Evolutionary conservation across 1,284 basidiomycete genomes (phyloP).

Genomic region (Pseudozyma sp.): DNA sequence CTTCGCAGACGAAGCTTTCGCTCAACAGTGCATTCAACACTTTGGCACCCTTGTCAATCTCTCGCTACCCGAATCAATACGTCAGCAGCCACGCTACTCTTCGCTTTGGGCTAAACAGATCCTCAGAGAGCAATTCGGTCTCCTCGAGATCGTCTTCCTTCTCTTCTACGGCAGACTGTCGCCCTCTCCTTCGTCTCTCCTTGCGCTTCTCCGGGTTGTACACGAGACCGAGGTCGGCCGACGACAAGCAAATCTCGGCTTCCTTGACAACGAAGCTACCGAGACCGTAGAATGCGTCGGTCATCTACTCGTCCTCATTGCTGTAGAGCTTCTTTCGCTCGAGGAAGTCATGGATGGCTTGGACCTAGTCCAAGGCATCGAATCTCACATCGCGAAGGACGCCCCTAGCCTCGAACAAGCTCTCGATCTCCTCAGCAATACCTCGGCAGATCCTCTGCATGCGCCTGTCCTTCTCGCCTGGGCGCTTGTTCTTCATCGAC

Average conservation of each 20-base stretch:
- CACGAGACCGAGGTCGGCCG: constrained; percentile 78
- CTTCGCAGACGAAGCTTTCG: constrained; percentile 76
- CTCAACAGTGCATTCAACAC: constrained; percentile 74
- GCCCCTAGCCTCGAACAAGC: constrained; percentile 36
- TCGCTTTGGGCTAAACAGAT: constrained; percentile 83
- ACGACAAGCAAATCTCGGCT: constrained; percentile 76
- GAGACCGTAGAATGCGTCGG: constrained; percentile 78
- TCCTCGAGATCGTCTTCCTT: constrained; percentile 86
- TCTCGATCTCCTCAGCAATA: constrained; percentile 75
- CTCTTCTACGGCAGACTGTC: constrained; percentile 82
- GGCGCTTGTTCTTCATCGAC: constrained; percentile 76
- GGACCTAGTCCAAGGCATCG: constrained; percentile 19
- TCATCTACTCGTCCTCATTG: constrained; percentile 80
- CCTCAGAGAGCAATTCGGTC: constrained; percentile 79
- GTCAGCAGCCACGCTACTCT: constrained; percentile 75
- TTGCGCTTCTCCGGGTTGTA: constrained; percentile 76
- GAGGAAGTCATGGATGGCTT: constrained; percentile 76
- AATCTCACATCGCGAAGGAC: constrained; percentile 29
- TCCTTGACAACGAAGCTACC: constrained; percentile 77
- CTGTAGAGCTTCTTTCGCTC: constrained; percentile 82
- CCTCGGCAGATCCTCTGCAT: constrained; percentile 74
- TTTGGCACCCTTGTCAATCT: constrained; percentile 71
- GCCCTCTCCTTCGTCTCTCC: constrained; percentile 76
- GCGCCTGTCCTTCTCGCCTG: constrained; percentile 80
- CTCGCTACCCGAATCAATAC: constrained; percentile 73